These are phyloP conservation scores for Talinum fruticosum DNA, from an alignment of 148 eudicot species.

Conservation along the genomic window DNA sequence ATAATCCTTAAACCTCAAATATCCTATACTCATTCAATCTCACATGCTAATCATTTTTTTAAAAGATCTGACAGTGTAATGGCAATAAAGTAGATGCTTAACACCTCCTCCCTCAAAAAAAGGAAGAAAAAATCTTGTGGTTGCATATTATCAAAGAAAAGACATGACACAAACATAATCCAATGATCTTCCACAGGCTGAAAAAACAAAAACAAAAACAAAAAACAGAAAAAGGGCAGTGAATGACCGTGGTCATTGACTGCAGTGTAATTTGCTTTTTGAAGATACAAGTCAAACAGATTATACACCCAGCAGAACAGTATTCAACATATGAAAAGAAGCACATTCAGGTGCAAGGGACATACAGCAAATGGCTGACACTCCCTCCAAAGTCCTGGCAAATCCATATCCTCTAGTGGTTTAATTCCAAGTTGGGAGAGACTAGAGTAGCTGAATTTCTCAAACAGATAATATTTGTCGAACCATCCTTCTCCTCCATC, in stretches of 20 bases:
- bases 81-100: too few relatives aligned
- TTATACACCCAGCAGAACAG: background rate
- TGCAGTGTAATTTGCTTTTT: background rate
- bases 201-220: background rate
- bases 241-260: background rate
- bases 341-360: conserved; percentile 17
- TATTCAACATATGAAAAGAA: conserved; percentile 1
- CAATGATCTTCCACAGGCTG: background rate
- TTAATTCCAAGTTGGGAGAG: conserved; percentile 57
- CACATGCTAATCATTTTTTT: too few relatives aligned
- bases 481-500: conserved; percentile 19
- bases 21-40: too few relatives aligned
- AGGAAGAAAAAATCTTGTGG: background rate
- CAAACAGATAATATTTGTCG: conserved; percentile 54
- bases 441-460: conserved; percentile 56
- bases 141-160: background rate
- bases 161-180: background rate
- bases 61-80: too few relatives aligned
- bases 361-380: conserved; percentile 62
- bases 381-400: conserved; percentile 60
- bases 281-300: background rate
- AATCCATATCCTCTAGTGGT: conserved; percentile 44
- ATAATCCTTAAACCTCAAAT: too few relatives aligned
- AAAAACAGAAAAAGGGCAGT: background rate
- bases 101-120: too few relatives aligned